phyloP scores from a whole-genome alignment of 2,329 filamentous ascomycete species.

The Sporothrix mexicana region DNA sequence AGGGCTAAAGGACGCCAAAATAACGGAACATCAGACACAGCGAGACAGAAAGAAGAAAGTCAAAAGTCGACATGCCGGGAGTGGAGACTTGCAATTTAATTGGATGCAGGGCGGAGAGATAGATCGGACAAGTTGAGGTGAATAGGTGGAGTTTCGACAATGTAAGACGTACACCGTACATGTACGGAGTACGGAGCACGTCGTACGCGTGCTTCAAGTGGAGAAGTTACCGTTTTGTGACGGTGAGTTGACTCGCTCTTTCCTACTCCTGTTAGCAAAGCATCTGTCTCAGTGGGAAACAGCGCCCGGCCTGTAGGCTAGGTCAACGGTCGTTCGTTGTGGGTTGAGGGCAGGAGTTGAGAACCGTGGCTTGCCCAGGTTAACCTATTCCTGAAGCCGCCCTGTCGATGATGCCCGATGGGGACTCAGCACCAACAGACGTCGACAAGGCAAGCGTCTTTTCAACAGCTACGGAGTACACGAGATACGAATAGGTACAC shows the following conservation, averaged over 20 bases:
- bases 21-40: background rate
- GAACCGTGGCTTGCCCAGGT: background rate
- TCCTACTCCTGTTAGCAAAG: background rate
- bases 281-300: constrained; percentile 6
- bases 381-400: background rate
- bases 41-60: background rate
- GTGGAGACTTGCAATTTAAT: constrained; percentile 18
- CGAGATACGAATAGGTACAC: constrained; percentile 8
- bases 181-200: no score
- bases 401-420: background rate
- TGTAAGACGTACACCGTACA: no score
- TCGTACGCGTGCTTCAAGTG: background rate
- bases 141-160: constrained; percentile 2
- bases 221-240: constrained; percentile 9
- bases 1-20: background rate
- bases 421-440: background rate
- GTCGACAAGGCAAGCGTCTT: background rate
- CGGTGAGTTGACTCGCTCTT: background rate
- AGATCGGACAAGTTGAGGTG: constrained; percentile 15
- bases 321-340: constrained; percentile 9
- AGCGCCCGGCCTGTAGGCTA: background rate
- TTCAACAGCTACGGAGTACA: background rate
- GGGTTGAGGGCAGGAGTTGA: background rate
- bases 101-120: constrained; percentile 18
- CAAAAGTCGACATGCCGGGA: constrained; percentile 8